phyloP scores from a whole-genome alignment of 2,329 filamentous ascomycete genomes.

The Cladophialophora carrionii region DNA sequence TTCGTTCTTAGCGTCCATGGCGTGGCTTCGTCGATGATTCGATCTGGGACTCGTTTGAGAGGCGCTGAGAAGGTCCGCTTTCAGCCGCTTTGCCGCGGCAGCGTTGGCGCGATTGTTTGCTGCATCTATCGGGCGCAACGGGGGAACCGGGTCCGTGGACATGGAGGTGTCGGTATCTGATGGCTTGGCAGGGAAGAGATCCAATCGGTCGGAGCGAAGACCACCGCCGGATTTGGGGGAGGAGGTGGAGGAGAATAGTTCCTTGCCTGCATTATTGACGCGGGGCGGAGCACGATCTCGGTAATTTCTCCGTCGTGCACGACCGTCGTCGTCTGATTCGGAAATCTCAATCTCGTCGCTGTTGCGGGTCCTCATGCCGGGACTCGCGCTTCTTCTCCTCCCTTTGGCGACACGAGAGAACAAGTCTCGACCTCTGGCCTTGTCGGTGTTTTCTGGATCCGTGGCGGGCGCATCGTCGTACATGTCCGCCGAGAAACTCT shows the following conservation, averaged over 20 bases:
- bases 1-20: constrained; percentile 60
- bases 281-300: constrained; percentile 49
- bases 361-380: constrained; percentile 53
- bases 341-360: constrained; percentile 50
- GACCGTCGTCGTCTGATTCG: constrained; percentile 41
- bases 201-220: constrained; percentile 39
- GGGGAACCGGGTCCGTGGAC: constrained; percentile 46
- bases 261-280: constrained; percentile 51
- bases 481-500: constrained; percentile 72
- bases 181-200: constrained; percentile 52
- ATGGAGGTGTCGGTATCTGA: constrained; percentile 28
- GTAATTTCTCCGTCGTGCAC: constrained; percentile 46
- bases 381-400: constrained; percentile 64
- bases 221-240: constrained; percentile 49
- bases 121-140: constrained; percentile 42
- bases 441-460: constrained; percentile 40
- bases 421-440: constrained; percentile 43
- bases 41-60: constrained; percentile 41
- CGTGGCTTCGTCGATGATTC: constrained; percentile 54
- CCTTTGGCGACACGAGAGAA: constrained; percentile 45
- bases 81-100: constrained; percentile 45
- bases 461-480: constrained; percentile 70
- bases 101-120: constrained; percentile 36
- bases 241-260: constrained; percentile 61
- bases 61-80: constrained; percentile 63